Conservation (phyloP, 495 filamentous ascomycete species). For the Penicillium maclennaniae region DNA sequence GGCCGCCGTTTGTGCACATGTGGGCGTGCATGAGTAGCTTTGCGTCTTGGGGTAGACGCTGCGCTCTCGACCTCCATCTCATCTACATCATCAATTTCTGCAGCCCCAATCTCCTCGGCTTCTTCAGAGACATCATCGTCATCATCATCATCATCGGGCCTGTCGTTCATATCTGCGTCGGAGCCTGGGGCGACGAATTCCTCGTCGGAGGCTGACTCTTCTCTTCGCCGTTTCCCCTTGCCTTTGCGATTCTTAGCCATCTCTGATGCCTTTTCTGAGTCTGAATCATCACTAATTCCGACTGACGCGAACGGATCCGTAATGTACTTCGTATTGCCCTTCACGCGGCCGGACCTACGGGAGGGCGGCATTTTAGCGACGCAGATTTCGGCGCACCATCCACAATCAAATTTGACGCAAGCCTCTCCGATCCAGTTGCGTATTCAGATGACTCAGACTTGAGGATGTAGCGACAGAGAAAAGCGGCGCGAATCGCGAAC, state of each 20-base stretch:
- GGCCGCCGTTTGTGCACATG: neutral
- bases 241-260: neutral
- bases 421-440: neutral
- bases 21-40: neutral
- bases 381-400: neutral
- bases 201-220: conserved; percentile 28
- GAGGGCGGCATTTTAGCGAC: conserved; percentile 24
- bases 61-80: conserved; percentile 13
- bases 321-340: conserved; percentile 32
- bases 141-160: conserved; percentile 14
- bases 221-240: conserved; percentile 19
- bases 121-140: conserved; percentile 15
- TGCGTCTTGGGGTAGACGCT: neutral
- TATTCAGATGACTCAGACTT: neutral
- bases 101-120: conserved; percentile 10
- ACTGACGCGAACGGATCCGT: conserved; percentile 33
- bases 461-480: neutral
- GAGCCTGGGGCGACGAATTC: conserved; percentile 25
- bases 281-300: conserved; percentile 32
- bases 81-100: conserved; percentile 4
- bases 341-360: conserved; percentile 39
- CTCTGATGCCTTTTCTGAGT: conserved; percentile 6
- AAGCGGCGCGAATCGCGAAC: neutral
- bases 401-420: neutral
- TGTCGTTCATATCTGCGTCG: conserved; percentile 17